Conservation (phyloP, 1,284 basidiomycete species). For the Inonotus obliquus region DNA sequence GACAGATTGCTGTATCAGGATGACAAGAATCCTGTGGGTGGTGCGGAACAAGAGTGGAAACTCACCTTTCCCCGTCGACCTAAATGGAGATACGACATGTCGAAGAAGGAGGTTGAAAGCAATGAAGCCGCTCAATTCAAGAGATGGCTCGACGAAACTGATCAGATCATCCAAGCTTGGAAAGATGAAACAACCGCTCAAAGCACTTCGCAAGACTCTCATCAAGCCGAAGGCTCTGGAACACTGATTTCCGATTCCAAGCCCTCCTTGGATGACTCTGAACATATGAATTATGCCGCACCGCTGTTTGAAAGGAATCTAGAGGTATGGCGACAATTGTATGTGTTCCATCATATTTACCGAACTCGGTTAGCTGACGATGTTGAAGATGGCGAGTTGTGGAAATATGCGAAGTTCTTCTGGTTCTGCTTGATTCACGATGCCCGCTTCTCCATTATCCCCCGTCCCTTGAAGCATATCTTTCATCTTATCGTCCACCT, state of each 20-base stretch:
- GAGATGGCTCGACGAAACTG: slow-evolving; percentile 68
- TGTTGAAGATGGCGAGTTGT: slow-evolving; percentile 75
- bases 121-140: slow-evolving; percentile 79
- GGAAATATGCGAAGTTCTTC: slow-evolving; percentile 80
- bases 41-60: slow-evolving; percentile 13
- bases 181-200: slow-evolving; percentile 24
- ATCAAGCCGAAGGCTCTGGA: slow-evolving; percentile 15
- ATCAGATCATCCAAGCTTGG: slow-evolving; percentile 54
- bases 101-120: slow-evolving; percentile 80
- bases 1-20: slow-evolving; percentile 40
- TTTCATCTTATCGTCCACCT: slow-evolving; percentile 35
- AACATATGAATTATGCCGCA: slow-evolving; percentile 53
- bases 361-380: neutral
- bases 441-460: slow-evolving; percentile 66
- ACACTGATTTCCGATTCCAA: slow-evolving; percentile 23
- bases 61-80: slow-evolving; percentile 45
- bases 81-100: slow-evolving; percentile 80
- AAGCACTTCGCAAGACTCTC: slow-evolving; percentile 18
- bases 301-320: slow-evolving; percentile 86
- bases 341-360: slow-evolving; percentile 27
- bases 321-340: slow-evolving; percentile 91
- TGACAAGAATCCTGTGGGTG: slow-evolving; percentile 22
- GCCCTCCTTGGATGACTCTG: slow-evolving; percentile 21
- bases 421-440: slow-evolving; percentile 82
- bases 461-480: slow-evolving; percentile 40